Conservation (phyloP, 352 stramenopile species). For the Phytophthora gonapodyides region DNA sequence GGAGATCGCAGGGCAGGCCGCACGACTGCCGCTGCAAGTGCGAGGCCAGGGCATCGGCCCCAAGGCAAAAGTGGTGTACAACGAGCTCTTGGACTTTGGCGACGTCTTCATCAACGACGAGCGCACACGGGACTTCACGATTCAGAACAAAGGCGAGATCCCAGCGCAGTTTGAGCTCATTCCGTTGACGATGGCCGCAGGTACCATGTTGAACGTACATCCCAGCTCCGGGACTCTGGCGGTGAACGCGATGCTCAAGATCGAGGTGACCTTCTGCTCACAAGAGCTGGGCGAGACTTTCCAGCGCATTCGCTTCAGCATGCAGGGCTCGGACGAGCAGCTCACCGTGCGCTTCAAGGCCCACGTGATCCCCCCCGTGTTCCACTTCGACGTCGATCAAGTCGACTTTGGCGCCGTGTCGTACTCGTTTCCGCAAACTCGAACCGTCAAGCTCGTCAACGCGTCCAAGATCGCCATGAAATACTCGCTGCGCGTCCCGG, state of each 20-base stretch:
- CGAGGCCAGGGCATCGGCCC: constrained; percentile 92
- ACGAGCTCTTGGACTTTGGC: constrained; percentile 94
- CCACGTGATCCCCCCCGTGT: constrained; percentile 92
- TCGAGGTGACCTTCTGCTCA: constrained; percentile 89
- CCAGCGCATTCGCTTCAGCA: constrained; percentile 79
- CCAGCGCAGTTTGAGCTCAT: constrained; percentile 76
- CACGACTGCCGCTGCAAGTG: constrained; percentile 89
- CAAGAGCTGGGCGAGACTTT: constrained; percentile 88
- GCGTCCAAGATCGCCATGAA: constrained; percentile 94
- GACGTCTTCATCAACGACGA: constrained; percentile 94
- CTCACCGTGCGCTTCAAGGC: constrained; percentile 87
- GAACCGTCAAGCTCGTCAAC: constrained; percentile 87
- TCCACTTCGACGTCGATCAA: constrained; percentile 90
- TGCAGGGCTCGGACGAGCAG: constrained; percentile 89
- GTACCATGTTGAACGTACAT: constrained; percentile 47
- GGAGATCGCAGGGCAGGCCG: constrained; percentile 90
- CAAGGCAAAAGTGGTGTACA: constrained; percentile 92
- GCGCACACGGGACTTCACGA: constrained; percentile 88
- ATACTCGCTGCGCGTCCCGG: constrained; percentile 89
- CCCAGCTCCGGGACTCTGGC: constrained; percentile 60
- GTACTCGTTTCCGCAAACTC: constrained; percentile 89
- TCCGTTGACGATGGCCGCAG: constrained; percentile 38
- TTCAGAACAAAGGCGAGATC: constrained; percentile 96
- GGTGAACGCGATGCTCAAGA: constrained; percentile 81
- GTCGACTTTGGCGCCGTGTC: constrained; percentile 93